Base-by-base conservation (phyloP, 2,329 filamentous ascomycete genomes). In the Elsinoe australis region DNA sequence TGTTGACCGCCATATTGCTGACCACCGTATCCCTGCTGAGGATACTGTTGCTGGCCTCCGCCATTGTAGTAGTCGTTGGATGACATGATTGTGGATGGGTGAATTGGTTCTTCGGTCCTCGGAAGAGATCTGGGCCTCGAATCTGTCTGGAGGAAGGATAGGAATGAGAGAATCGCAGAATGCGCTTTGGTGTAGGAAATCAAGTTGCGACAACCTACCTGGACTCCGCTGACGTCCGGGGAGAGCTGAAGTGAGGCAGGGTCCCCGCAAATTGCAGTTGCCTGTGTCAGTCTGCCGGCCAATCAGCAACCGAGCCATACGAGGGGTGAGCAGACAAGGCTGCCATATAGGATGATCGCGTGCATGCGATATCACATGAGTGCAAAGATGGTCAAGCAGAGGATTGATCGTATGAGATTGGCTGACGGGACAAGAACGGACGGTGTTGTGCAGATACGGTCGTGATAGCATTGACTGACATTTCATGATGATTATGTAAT, bases 1-100 rank as follows among this genome's bases (percentile, higher is more conserved):
- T 53, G 50, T 41, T 52, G 47, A 38, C 47, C 46, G 21, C 49
- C 47, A 21, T 52, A 33, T 21, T 51, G 38, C 24, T 42, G 38
- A 6, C 17, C 6, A n/a, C 38, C 38, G 22, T 44, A 44, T 15
- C 39, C 39, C 12, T 32, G 26, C 39, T 44, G 39, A 7, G 39
- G 47, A 28, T 29, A 19, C 15, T 53, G 49, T 9, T 48, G 42
- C 38, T 51, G 49, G 32, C 24, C 32, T 24, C 34, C 41, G 6
- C 21, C 49, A 15, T 32, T 21, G 29, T 49, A 38, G 8, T 49
- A 45, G 21, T 38, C 42, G 10, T 39, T 44, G 7, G 39, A 29
- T 2, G 39, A 44, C 39, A 44, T 44, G 26, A 12, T 9, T 5
- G 17, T 17, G 19, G 15, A 15, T 19, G 5, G 21, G 39, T 19